phyloP scores from a whole-genome alignment of 257 asterid genomes.

The Gentiana macrophylla region DNA sequence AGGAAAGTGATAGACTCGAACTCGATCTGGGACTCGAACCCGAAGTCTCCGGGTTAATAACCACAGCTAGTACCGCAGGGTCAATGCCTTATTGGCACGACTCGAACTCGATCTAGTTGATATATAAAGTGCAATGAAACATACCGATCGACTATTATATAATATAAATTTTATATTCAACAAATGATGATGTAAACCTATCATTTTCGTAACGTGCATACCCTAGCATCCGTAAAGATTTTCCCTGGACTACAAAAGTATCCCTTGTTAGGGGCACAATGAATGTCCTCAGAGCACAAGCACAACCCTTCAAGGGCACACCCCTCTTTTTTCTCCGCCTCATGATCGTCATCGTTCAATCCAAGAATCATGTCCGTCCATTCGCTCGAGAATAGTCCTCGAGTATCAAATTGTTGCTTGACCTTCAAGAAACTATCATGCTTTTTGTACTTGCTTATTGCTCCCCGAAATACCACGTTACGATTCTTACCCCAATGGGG shows the following conservation, averaged over 20 bases:
- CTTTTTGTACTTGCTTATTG: constrained; percentile 28
- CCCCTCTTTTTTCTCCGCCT: constrained; percentile 21
- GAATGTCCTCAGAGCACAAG: constrained; percentile 41
- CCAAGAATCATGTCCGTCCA: constrained; percentile 62
- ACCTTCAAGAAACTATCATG: constrained; percentile 24
- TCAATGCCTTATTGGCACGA: too few relatives aligned
- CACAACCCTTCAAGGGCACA: constrained; percentile 67
- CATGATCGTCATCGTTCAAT: constrained; percentile 20
- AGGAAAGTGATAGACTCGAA: too few relatives aligned
- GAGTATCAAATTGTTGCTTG: constrained; percentile 30
- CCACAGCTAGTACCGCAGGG: too few relatives aligned
- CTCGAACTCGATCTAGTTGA: too few relatives aligned
- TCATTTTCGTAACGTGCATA: constrained; percentile 19
- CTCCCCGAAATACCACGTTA: constrained; percentile 45
- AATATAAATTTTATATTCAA: too few relatives aligned
- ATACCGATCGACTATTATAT: too few relatives aligned
- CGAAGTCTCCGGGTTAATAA: too few relatives aligned
- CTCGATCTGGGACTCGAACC: too few relatives aligned
- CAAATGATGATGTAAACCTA: too few relatives aligned
- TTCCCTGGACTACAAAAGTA: constrained; percentile 45
- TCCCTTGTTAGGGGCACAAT: constrained; percentile 47
- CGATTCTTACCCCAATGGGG: constrained; percentile 80
- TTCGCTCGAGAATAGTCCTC: constrained; percentile 40
- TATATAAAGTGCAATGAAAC: too few relatives aligned
- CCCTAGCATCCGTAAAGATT: constrained; percentile 37